Conservation (phyloP, 257 asterid species). For the Capsicum pubescens region DNA sequence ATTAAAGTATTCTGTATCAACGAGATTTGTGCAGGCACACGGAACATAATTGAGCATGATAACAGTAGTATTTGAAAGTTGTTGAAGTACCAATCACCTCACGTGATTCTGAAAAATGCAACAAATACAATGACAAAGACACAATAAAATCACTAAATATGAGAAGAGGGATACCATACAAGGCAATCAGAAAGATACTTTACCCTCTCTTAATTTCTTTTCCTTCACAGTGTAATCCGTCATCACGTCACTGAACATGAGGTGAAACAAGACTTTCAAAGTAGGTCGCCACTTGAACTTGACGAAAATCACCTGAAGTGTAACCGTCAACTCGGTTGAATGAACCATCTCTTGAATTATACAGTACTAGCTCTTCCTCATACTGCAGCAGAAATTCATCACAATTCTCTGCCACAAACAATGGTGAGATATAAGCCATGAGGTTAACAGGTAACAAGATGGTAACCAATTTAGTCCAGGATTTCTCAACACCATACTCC, state of each 20-base stretch:
- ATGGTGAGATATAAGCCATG: neutral
- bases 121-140: neutral
- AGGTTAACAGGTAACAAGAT: too few relatives aligned
- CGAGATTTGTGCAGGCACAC: too few relatives aligned
- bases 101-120: neutral
- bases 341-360: too few relatives aligned
- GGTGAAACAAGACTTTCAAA: conserved; percentile 42
- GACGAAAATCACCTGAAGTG: neutral
- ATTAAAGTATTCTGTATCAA: too few relatives aligned
- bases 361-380: too few relatives aligned
- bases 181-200: neutral
- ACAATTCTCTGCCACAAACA: conserved; percentile 35
- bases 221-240: neutral
- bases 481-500: conserved; percentile 25
- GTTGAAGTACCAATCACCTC: neutral
- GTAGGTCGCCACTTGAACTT: conserved; percentile 30
- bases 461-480: too few relatives aligned
- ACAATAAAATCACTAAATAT: neutral
- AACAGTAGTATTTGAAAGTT: neutral
- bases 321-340: too few relatives aligned
- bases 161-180: neutral
- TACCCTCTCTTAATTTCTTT: neutral
- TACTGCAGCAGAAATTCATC: neutral
- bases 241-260: neutral
- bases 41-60: neutral